Percentiles rank a stretch among this genome's conserved stretches.
phyloP scores from a whole-genome alignment of 345 rosid genomes.

The Sisymbrium altissimum region DNA sequence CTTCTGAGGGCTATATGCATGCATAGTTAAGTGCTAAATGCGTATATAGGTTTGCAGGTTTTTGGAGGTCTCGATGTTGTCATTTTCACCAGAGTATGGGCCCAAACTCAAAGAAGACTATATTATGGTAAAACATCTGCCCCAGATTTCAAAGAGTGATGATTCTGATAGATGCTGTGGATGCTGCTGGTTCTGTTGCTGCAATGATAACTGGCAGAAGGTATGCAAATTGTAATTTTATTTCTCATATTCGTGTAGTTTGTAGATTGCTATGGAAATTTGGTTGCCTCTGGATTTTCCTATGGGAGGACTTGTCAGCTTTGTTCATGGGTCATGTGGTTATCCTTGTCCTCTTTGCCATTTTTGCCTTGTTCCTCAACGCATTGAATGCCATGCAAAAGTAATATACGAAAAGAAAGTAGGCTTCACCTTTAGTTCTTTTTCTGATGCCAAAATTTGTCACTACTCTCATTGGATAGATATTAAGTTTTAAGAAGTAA shows the following conservation, averaged over 20 bases:
- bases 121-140: constrained; percentile 90
- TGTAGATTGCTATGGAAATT: not conserved
- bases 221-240: constrained; percentile 42
- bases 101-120: constrained; percentile 94
- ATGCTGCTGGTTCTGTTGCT: constrained; percentile 76
- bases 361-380: not conserved
- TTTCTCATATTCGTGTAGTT: constrained; percentile 2
- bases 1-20: constrained; percentile 11
- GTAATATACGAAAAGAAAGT: not conserved
- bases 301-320: not conserved
- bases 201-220: constrained; percentile 98
- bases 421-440: not conserved
- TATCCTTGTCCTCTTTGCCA: not conserved
- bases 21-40: constrained; percentile 33
- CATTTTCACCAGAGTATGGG: constrained; percentile 93
- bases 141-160: constrained; percentile 55
- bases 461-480: constrained; percentile 9
- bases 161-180: constrained; percentile 67
- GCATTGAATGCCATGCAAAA: not conserved
- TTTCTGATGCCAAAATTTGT: not conserved
- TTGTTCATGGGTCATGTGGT: constrained; percentile 1
- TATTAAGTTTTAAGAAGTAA: constrained; percentile 1
- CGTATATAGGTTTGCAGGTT: constrained; percentile 89
- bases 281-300: constrained; percentile 9
- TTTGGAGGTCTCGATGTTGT: constrained; percentile 94